These are phyloP conservation scores for Polyporus arcularius DNA, from an alignment of 768 basidiomycete species.

Conservation along the genomic window DNA sequence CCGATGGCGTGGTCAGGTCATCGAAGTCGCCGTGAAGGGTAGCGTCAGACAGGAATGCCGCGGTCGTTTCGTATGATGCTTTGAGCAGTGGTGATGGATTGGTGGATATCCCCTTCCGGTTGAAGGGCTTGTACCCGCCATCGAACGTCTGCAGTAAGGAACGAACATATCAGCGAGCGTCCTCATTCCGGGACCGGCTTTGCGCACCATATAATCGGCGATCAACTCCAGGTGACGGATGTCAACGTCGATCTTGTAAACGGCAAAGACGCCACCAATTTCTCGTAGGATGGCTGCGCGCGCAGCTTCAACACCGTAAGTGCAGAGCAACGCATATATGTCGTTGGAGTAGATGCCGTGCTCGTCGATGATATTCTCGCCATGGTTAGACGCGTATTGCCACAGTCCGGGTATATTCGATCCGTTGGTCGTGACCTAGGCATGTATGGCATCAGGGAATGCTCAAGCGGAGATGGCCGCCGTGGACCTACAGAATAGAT, in stretches of 20 bases:
- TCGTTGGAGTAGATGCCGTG: slow-evolving; percentile 92
- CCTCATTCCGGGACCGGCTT: background rate
- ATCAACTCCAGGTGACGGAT: slow-evolving; percentile 93
- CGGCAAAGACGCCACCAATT: slow-evolving; percentile 88
- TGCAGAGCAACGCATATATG: slow-evolving; percentile 85
- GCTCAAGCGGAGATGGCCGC: background rate
- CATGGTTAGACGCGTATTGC: slow-evolving; percentile 57
- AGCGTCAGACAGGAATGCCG: slow-evolving; percentile 87
- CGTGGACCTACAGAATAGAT: slow-evolving; percentile 46
- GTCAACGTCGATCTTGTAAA: slow-evolving; percentile 95
- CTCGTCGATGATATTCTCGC: slow-evolving; percentile 60
- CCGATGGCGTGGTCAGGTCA: slow-evolving; percentile 85
- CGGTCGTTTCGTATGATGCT: slow-evolving; percentile 97
- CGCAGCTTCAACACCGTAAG: slow-evolving; percentile 98
- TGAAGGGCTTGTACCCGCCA: slow-evolving; percentile 97
- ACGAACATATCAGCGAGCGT: background rate
- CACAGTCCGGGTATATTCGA: slow-evolving; percentile 92
- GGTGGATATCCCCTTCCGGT: slow-evolving; percentile 89
- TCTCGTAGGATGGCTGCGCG: slow-evolving; percentile 88
- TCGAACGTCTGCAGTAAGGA: slow-evolving; percentile 78
- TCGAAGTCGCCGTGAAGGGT: slow-evolving; percentile 96
- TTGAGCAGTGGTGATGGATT: slow-evolving; percentile 96
- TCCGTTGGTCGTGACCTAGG: slow-evolving; percentile 83
- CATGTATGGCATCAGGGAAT: background rate
- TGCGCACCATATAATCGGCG: slow-evolving; percentile 96